phyloP scores from a whole-genome alignment of 306 rosid species.

The Dalbergia oliveri region DNA sequence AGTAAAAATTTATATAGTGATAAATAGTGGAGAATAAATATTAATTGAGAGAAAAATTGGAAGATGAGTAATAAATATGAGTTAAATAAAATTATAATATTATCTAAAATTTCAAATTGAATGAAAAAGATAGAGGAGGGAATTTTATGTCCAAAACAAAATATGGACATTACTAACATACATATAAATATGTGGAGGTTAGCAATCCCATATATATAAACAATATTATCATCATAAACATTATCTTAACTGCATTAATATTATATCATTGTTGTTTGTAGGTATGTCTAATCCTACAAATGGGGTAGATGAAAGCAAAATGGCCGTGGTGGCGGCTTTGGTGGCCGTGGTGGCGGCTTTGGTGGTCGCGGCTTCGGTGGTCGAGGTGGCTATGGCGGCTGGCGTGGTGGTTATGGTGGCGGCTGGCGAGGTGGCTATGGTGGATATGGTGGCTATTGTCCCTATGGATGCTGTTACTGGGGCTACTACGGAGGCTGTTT shows the following conservation, averaged over 20 bases:
- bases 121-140: no score
- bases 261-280: background rate
- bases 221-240: background rate
- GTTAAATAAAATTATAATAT: no score
- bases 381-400: background rate
- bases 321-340: background rate
- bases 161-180: no score
- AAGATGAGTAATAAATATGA: no score
- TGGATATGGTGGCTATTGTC: background rate
- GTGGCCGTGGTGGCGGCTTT: background rate
- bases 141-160: no score
- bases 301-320: constrained; percentile 14
- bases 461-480: background rate
- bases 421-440: background rate
- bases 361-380: background rate
- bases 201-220: no score
- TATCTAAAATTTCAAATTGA: no score
- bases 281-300: background rate
- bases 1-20: no score
- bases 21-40: no score
- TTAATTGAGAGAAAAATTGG: no score
- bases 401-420: background rate
- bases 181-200: no score
- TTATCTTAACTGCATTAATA: background rate
- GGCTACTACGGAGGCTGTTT: no score